These are phyloP conservation scores for Penicillium palitans DNA, from an alignment of 2,329 filamentous ascomycete species.

Conservation along the genomic window DNA sequence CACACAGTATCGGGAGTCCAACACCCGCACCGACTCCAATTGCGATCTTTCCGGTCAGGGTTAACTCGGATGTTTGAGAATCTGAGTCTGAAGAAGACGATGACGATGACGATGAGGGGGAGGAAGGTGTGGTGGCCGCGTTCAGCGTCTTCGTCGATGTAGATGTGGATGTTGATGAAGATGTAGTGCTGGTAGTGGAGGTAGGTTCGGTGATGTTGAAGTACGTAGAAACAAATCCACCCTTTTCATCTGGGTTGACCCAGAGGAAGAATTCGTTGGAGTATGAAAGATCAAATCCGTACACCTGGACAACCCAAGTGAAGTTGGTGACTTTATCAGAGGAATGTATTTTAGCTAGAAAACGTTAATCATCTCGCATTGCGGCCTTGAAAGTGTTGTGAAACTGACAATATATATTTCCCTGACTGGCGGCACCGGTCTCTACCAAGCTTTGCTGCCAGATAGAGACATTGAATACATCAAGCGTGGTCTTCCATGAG, in stretches of 20 bases:
- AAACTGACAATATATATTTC: not conserved
- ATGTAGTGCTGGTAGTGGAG: not conserved
- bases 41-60: not conserved
- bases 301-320: not conserved
- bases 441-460: not conserved
- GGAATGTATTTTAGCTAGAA: not conserved
- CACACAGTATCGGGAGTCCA: not conserved
- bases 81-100: not conserved
- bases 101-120: not conserved
- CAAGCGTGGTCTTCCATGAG: not conserved
- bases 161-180: not conserved
- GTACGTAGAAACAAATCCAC: not conserved
- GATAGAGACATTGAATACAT: not conserved
- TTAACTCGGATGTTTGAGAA: not conserved
- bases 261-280: not conserved
- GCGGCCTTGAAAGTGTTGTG: not conserved
- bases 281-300: not conserved
- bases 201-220: not conserved
- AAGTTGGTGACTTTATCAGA: not conserved
- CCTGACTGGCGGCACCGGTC: not conserved
- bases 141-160: not conserved
- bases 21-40: not conserved
- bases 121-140: not conserved
- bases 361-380: not conserved
- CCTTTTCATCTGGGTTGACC: not conserved